phyloP scores from a whole-genome alignment of 805 yeast genomes.

The Monosporozyma yasuniensis region DNA sequence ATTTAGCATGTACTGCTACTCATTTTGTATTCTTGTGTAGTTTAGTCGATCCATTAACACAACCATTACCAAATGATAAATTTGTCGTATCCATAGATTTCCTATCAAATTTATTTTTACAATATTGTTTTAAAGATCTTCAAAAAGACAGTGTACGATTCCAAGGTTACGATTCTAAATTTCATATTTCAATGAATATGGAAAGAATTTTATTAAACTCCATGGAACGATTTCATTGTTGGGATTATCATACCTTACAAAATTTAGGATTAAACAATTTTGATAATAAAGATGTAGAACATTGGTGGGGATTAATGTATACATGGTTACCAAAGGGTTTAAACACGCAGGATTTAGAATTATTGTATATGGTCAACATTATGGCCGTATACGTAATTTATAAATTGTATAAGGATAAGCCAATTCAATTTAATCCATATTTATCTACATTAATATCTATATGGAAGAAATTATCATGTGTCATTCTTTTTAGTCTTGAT shows the following conservation, averaged over 20 bases:
- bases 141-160: neutral
- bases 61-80: conserved; percentile 52
- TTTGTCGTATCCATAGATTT: conserved; percentile 46
- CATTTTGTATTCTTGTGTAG: conserved; percentile 29
- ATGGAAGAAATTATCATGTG: conserved; percentile 60
- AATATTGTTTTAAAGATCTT: conserved; percentile 30
- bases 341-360: conserved; percentile 34
- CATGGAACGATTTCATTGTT: conserved; percentile 19
- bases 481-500: conserved; percentile 52
- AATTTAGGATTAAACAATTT: neutral
- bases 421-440: conserved; percentile 48
- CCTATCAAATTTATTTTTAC: conserved; percentile 44
- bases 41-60: conserved; percentile 56
- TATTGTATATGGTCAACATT: conserved; percentile 39
- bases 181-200: conserved; percentile 23
- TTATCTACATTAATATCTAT: conserved; percentile 44
- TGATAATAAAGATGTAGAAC: conserved; percentile 3
- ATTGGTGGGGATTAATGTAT: conserved; percentile 29
- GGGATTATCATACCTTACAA: conserved; percentile 18
- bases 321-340: conserved; percentile 30
- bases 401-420: conserved; percentile 33
- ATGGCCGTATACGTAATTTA: conserved; percentile 37
- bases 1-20: neutral
- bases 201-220: conserved; percentile 21
- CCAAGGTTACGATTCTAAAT: conserved; percentile 18